Percentiles rank a stretch among this genome's conserved stretches.
phyloP scores from a whole-genome alignment of 2,329 filamentous ascomycete genomes.

The Aureobasidium sp. region DNA sequence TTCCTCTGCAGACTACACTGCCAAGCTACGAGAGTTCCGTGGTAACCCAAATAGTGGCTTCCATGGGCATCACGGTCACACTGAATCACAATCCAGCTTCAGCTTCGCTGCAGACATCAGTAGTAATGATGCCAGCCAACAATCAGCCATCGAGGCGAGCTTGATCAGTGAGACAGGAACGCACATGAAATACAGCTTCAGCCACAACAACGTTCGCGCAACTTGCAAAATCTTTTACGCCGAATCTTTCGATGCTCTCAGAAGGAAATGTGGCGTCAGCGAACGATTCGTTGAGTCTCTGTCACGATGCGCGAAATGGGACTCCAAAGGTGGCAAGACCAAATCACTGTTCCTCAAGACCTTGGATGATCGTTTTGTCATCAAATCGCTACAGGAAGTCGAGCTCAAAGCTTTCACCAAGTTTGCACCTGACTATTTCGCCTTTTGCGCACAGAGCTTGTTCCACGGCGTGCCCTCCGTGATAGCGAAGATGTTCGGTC shows the following conservation, averaged over 20 bases:
- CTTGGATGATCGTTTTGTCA: constrained; percentile 83
- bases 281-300: constrained; percentile 93
- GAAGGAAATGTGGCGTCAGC: constrained; percentile 84
- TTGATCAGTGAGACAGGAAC: constrained; percentile 79
- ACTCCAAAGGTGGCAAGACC: constrained; percentile 95
- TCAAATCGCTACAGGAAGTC: constrained; percentile 83
- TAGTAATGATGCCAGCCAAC: constrained; percentile 34
- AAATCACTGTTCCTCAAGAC: constrained; percentile 97
- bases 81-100: constrained; percentile 21
- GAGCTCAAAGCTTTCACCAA: constrained; percentile 91
- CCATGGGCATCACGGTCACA: constrained; percentile 23
- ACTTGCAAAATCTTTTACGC: constrained; percentile 98
- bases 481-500: constrained; percentile 98
- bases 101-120: constrained; percentile 6
- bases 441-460: constrained; percentile 90
- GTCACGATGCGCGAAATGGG: constrained; percentile 94
- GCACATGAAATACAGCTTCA: constrained; percentile 93
- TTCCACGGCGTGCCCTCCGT: constrained; percentile 91
- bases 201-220: constrained; percentile 87
- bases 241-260: constrained; percentile 91
- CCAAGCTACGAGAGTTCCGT: constrained; percentile 62
- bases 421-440: constrained; percentile 95
- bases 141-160: constrained; percentile 76
- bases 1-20: constrained; percentile 77
- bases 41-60: constrained; percentile 20